Base-by-base conservation (phyloP, 1,139 yeast species). In the Blastobotrys illinoisensis region DNA sequence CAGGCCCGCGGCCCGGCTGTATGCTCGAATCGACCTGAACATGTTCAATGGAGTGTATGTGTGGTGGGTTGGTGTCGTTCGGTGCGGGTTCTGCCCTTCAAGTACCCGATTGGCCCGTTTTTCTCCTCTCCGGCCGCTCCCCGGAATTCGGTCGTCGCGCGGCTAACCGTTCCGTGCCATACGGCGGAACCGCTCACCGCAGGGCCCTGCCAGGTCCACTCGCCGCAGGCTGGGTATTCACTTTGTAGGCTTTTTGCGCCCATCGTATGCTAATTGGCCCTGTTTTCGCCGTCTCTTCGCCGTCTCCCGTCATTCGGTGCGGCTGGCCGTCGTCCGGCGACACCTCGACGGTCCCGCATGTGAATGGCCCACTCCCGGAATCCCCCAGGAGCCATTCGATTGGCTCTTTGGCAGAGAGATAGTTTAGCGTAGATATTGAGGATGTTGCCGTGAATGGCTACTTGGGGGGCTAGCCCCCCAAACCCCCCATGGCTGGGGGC, bases 111-210 rank as follows among this genome's bases (percentile, higher is more conserved):
- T 32, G 40, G 40, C 40, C 40, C 16, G 13, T 32, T 32, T 32
- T 32, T 32, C 40, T 32, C 40, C 40, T 32, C 40, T 32, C 40
- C 40, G 40, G 40, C 40, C 40, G 40, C 40, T 32, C 40, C 40
- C 40, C 40, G 40, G 40, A 32, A 32, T 32, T 32, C 40, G 40
- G 40, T 32, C 16, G 40, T 32, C 40, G 40, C 40, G 40, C 40
- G 40, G 40, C 40, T 32, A 32, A 32, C 40, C 40, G 40, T 32
- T 32, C 40, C 40, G 40, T 5, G 32, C 32, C 11, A 2, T 5
- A 21, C 23, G 23, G 23, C 32, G 32, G 32, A 26, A 26, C 32
- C 5, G 24, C 24, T 23, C n/a, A n/a, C n/a, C n/a, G n/a, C n/a
- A n/a, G n/a, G n/a, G n/a, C n/a, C n/a, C n/a, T n/a, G n/a, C n/a